Conservation (phyloP, 2,329 filamentous ascomycete genomes). For the Colletotrichum agaves region DNA sequence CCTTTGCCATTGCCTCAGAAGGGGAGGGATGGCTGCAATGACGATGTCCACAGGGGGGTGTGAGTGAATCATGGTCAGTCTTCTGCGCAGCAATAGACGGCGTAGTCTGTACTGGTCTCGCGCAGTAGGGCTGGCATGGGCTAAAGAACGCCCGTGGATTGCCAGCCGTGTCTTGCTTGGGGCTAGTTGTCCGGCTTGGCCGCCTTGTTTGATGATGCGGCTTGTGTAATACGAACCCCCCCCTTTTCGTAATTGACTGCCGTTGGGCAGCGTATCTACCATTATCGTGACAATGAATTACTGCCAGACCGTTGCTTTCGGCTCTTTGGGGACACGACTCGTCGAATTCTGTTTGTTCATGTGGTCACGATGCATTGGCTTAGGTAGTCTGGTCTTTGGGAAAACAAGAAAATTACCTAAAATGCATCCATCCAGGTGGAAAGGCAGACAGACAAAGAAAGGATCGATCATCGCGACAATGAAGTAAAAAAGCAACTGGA, state of each 20-base stretch:
- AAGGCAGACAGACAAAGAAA: neutral
- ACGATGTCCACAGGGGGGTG: constrained; percentile 5
- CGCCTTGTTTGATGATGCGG: constrained; percentile 1
- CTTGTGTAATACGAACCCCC: constrained; percentile 1
- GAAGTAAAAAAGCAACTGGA: constrained; percentile 12
- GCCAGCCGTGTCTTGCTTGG: constrained; percentile 6
- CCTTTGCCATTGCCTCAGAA: neutral
- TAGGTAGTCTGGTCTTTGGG: neutral
- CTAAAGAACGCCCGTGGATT: constrained; percentile 9
- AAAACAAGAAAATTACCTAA: constrained; percentile 7
- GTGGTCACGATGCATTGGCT: constrained; percentile 12
- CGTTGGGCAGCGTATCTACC: neutral
- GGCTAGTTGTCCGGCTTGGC: constrained; percentile 19
- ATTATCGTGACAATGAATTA: neutral
- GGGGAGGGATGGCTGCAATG: neutral
- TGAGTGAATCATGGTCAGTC: constrained; percentile 32
- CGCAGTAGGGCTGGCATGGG: constrained; percentile 3
- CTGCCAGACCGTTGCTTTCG: neutral
- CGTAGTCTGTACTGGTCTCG: neutral
- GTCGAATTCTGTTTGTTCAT: neutral
- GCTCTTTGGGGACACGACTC: neutral
- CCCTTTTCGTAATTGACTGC: constrained; percentile 9
- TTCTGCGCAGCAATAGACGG: neutral
- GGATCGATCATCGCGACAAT: neutral
- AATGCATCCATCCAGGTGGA: neutral